A percentile compares a stretch with the other conserved stretches of the same genome.
phyloP scores from a whole-genome alignment of 352 stramenopile species.

The Phytophthora europaea region DNA sequence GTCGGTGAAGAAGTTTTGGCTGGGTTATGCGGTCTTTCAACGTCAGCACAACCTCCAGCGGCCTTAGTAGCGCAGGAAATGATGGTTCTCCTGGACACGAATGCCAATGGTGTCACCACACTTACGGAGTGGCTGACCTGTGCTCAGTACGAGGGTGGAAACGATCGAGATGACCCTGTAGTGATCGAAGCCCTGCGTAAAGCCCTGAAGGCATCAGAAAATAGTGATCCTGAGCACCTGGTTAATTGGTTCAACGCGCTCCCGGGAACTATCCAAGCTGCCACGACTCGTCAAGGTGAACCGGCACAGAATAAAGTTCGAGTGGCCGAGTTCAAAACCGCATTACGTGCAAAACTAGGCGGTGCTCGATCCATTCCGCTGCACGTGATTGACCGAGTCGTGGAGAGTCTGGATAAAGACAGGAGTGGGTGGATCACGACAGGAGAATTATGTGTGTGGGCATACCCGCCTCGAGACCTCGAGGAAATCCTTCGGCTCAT shows the following conservation, averaged over 20 bases:
- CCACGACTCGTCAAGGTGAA: constrained; percentile 6
- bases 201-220: constrained; percentile 26
- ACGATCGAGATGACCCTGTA: constrained; percentile 19
- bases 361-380: constrained; percentile 17
- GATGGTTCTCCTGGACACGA: constrained; percentile 56
- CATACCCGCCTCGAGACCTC: constrained; percentile 65
- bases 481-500: constrained; percentile 66
- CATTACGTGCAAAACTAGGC: constrained; percentile 39
- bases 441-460: constrained; percentile 57
- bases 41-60: constrained; percentile 9
- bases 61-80: constrained; percentile 41
- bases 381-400: constrained; percentile 46
- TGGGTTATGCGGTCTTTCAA: constrained; percentile 28
- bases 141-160: constrained; percentile 22
- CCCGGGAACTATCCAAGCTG: constrained; percentile 38
- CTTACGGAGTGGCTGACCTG: constrained; percentile 64
- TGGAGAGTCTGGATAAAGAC: constrained; percentile 64
- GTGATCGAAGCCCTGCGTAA: constrained; percentile 37
- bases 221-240: constrained; percentile 31
- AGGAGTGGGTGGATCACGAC: constrained; percentile 78
- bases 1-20: constrained; percentile 12
- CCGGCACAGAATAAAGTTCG: constrained; percentile 56
- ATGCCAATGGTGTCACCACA: constrained; percentile 67
- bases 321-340: constrained; percentile 65
- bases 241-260: constrained; percentile 61